Evolutionary conservation across 371 early-diverging fungal genomes (phyloP).

Genomic region (Mucor piriformis): DNA sequence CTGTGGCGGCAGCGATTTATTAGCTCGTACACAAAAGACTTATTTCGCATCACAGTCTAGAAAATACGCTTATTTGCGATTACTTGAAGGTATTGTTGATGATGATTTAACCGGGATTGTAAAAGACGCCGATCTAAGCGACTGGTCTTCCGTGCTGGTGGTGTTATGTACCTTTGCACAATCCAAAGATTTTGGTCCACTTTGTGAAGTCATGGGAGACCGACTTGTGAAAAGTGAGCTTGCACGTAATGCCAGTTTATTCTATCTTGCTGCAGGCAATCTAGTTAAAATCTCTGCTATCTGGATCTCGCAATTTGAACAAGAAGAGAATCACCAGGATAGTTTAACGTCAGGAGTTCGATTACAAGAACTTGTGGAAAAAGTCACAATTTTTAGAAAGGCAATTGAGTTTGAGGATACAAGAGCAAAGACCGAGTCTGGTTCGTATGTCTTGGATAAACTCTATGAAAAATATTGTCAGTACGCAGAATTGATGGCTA

Average conservation of each 20-base stretch:
- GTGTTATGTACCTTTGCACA: constrained; percentile 90
- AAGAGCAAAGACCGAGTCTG: constrained; percentile 47
- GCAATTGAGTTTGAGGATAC: constrained; percentile 75
- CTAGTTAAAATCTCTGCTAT: constrained; percentile 78
- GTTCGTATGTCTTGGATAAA: constrained; percentile 57
- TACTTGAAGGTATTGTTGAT: constrained; percentile 77
- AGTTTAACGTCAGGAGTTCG: constrained; percentile 14
- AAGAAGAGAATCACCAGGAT: constrained; percentile 35
- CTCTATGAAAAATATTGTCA: constrained; percentile 85
- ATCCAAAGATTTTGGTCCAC: constrained; percentile 67
- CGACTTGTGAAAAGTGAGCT: constrained; percentile 55
- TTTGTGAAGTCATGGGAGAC: constrained; percentile 70
- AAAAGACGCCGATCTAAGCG: constrained; percentile 67
- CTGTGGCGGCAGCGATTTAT: constrained; percentile 84
- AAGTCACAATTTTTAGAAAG: constrained; percentile 85
- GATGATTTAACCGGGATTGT: constrained; percentile 83
- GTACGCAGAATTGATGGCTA: constrained; percentile 78
- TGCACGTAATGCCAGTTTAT: constrained; percentile 80
- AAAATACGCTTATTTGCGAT: constrained; percentile 69
- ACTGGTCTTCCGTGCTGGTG: constrained; percentile 91
- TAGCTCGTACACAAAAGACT: constrained; percentile 76
- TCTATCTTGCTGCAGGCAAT: constrained; percentile 88
- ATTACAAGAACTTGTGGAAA: constrained; percentile 85
- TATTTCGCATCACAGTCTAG: constrained; percentile 72
- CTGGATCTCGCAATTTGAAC: constrained; percentile 69